Evolutionary conservation across 2,329 filamentous ascomycete genomes (phyloP).

Genomic region (Nothophoma quercina): DNA sequence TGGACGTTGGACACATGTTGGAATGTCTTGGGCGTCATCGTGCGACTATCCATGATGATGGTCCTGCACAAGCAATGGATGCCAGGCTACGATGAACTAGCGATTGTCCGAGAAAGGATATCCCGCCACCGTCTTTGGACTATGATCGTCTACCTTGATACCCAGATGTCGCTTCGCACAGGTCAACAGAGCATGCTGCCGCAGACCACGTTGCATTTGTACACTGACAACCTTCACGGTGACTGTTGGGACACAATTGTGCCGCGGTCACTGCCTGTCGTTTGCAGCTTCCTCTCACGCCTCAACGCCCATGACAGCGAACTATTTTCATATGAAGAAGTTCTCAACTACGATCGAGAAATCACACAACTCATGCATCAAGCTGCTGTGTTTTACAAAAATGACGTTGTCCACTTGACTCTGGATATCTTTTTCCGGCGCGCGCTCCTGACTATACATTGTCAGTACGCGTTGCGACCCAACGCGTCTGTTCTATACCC

Average conservation of each 20-base stretch:
- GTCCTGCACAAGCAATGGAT: conserved; percentile 24
- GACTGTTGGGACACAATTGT: conserved; percentile 26
- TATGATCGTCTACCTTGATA: conserved; percentile 29
- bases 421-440: conserved; percentile 41
- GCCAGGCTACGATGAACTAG: conserved; percentile 14
- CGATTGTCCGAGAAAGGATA: conserved; percentile 16
- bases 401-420: conserved; percentile 16
- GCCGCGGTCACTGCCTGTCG: conserved; percentile 22
- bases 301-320: conserved; percentile 20
- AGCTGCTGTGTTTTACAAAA: conserved; percentile 15
- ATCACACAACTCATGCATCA: conserved; percentile 19
- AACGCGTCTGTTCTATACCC: conserved; percentile 31
- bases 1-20: conserved; percentile 33
- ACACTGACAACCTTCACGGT: not conserved
- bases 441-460: conserved; percentile 37
- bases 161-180: conserved; percentile 28
- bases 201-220: conserved; percentile 5
- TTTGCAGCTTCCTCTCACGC: conserved; percentile 21
- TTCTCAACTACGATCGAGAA: conserved; percentile 24
- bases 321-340: conserved; percentile 27
- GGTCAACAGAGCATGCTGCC: conserved; percentile 27
- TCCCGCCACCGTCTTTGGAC: conserved; percentile 26
- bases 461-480: conserved; percentile 29
- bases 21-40: conserved; percentile 27
- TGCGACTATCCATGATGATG: conserved; percentile 31